Conservation (phyloP, 2,329 filamentous ascomycete genomes). For the Colletotrichum acutatum region DNA sequence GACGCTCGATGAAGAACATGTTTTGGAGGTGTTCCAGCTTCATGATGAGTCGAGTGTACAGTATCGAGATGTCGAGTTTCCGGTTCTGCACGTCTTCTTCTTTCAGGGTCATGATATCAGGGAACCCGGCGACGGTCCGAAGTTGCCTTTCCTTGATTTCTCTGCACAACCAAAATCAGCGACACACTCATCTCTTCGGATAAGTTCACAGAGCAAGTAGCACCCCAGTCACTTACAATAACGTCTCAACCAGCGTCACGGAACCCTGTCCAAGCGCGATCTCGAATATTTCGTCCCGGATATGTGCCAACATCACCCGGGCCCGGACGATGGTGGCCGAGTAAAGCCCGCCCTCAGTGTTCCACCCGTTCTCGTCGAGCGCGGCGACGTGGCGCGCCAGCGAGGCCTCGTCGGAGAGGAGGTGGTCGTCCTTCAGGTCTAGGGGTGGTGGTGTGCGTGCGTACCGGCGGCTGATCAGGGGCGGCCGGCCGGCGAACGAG, state of each 20-base stretch:
- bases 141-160: slow-evolving; percentile 50
- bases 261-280: slow-evolving; percentile 40
- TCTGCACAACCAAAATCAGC: slow-evolving; percentile 38
- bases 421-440: slow-evolving; percentile 49
- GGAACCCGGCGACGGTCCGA: slow-evolving; percentile 47
- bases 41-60: slow-evolving; percentile 59
- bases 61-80: slow-evolving; percentile 40
- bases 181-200: neutral
- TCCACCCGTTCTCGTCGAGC: slow-evolving; percentile 52
- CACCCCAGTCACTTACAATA: too few relatives aligned
- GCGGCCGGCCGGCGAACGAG: slow-evolving; percentile 55
- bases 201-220: too few relatives aligned
- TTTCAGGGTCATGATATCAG: slow-evolving; percentile 51
- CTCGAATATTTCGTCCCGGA: slow-evolving; percentile 44
- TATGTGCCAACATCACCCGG: slow-evolving; percentile 38
- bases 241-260: slow-evolving; percentile 53
- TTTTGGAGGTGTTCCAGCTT: slow-evolving; percentile 65
- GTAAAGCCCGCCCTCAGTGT: slow-evolving; percentile 43
- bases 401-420: slow-evolving; percentile 45
- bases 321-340: slow-evolving; percentile 45
- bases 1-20: slow-evolving; percentile 67
- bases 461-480: slow-evolving; percentile 48
- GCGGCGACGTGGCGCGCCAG: slow-evolving; percentile 40
- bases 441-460: slow-evolving; percentile 52
- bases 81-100: slow-evolving; percentile 50